phyloP scores from a whole-genome alignment of 2,329 filamentous ascomycete species.

The Grosmannia clavigera region DNA sequence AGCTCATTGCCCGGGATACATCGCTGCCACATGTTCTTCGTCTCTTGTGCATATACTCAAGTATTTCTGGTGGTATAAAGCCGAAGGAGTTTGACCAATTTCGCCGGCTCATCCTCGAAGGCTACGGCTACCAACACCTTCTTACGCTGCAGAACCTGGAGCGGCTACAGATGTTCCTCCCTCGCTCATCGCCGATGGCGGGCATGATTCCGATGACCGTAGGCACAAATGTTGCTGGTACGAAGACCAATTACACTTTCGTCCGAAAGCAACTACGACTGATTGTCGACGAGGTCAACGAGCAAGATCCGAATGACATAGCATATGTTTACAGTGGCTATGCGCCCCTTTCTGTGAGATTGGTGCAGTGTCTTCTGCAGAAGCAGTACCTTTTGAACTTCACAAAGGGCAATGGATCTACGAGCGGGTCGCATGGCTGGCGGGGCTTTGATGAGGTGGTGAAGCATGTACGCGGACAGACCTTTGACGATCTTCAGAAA shows the following conservation, averaged over 20 bases:
- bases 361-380: conserved; percentile 86
- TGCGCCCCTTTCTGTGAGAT: conserved; percentile 77
- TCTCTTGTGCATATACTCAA: conserved; percentile 82
- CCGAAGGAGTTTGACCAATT: conserved; percentile 82
- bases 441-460: conserved; percentile 86
- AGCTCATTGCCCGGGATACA: conserved; percentile 80
- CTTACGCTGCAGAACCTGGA: conserved; percentile 81
- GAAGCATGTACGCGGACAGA: conserved; percentile 75
- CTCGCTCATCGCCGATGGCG: conserved; percentile 64
- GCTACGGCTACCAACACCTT: conserved; percentile 90
- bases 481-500: conserved; percentile 85
- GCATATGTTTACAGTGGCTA: conserved; percentile 98
- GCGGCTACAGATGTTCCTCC: conserved; percentile 74
- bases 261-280: conserved; percentile 76
- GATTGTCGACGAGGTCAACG: conserved; percentile 93
- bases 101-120: conserved; percentile 75
- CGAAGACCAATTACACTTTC: conserved; percentile 81
- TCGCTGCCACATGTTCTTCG: conserved; percentile 73
- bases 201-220: conserved; percentile 68
- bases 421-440: conserved; percentile 64
- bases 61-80: conserved; percentile 77
- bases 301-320: conserved; percentile 85
- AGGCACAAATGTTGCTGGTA: conserved; percentile 36
- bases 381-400: conserved; percentile 71
- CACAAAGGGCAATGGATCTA: conserved; percentile 40